Base-by-base conservation (phyloP, 1,284 basidiomycete species). In the Fomes fomentarius region DNA sequence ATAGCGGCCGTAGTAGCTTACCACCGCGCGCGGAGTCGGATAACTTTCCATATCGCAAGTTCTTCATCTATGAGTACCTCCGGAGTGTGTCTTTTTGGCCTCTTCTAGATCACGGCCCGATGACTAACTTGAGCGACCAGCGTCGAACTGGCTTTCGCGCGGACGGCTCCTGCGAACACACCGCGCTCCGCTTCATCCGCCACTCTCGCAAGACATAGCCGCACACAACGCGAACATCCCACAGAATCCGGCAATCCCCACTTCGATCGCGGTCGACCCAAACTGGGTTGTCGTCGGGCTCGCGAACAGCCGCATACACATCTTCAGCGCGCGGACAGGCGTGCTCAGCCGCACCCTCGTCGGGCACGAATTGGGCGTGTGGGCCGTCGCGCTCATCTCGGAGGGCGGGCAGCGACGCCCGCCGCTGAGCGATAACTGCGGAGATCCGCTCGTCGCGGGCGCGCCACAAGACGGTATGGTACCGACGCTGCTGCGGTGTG, bases 231-330 rank as follows among this genome's bases (percentile, higher is more conserved):
- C 28, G 28, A 30, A 30, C 28, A 12, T 12, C 7, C 28, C 51
- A 30, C 41, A 50, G 41, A 54, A 57, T 26, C 56, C 61, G 2
- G 65, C 60, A 67, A 75, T 57, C 70, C 85, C 34, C 83, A 93
- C 96, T 0, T 93, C 90, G 3, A 78, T 97, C 21, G 92, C 94
- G 1, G 80, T 98, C 56, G 92, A 97, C 71, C 74, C 81, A 22
- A 84, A 92, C 49, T 94, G 89, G 82, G 85, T 98, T 64, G 87
- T 96, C 37, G 89, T 96, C 22, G 96, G 94, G 1, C 89, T 97
- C 69, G 92, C 93, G 12, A 96, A 92, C 69, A 83, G 84, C 62
- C 87, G 88, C 61, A 91, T 98, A 41, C 92, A 95, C 67, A 82
- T 98, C 22, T 98, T 96, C 72, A 89, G 87, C 62, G 87, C 91